Percentiles rank a stretch among this genome's conserved stretches.
Evolutionary conservation across 2,329 filamentous ascomycete species (phyloP).

Genomic region (Tolypocladium cylindrosporum): DNA sequence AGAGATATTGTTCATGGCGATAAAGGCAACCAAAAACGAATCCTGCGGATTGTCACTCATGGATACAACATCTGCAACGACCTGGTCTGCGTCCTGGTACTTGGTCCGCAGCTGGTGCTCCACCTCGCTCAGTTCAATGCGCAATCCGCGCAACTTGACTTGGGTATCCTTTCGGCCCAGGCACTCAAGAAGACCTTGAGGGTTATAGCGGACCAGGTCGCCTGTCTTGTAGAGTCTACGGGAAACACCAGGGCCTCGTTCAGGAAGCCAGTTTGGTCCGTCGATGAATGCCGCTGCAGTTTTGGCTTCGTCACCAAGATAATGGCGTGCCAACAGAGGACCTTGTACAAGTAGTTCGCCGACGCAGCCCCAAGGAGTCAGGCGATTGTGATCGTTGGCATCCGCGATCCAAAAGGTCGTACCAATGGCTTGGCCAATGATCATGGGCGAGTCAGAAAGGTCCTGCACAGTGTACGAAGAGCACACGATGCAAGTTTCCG

Average conservation of each 20-base stretch:
- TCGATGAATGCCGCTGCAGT: constrained; percentile 19
- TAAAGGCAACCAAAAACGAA: constrained; percentile 3
- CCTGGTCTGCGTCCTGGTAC: not conserved
- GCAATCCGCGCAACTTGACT: constrained; percentile 43
- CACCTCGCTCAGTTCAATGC: constrained; percentile 7
- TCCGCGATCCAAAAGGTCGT: constrained; percentile 13
- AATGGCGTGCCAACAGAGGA: constrained; percentile 12
- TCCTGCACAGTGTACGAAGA: not conserved
- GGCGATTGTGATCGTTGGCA: constrained; percentile 6
- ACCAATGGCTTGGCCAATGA: not conserved
- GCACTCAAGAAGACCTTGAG: constrained; percentile 25
- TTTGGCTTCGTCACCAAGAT: constrained; percentile 9
- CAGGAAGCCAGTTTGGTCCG: constrained; percentile 30
- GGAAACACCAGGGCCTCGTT: not conserved
- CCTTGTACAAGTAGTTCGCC: constrained; percentile 18
- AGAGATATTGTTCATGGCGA: not conserved
- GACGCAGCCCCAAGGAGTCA: constrained; percentile 9
- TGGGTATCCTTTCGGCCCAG: constrained; percentile 11
- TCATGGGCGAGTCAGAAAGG: not conserved
- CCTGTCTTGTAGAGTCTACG: constrained; percentile 12
- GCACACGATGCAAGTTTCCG: constrained; percentile 2
- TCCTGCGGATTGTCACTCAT: constrained; percentile 1
- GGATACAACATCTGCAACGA: constrained; percentile 4
- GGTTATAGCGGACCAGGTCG: constrained; percentile 14
- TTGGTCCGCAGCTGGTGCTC: constrained; percentile 1